These are phyloP conservation scores for Phellopilus nigrolimitatus DNA, from an alignment of 1,284 basidiomycete genomes.

Conservation along the genomic window DNA sequence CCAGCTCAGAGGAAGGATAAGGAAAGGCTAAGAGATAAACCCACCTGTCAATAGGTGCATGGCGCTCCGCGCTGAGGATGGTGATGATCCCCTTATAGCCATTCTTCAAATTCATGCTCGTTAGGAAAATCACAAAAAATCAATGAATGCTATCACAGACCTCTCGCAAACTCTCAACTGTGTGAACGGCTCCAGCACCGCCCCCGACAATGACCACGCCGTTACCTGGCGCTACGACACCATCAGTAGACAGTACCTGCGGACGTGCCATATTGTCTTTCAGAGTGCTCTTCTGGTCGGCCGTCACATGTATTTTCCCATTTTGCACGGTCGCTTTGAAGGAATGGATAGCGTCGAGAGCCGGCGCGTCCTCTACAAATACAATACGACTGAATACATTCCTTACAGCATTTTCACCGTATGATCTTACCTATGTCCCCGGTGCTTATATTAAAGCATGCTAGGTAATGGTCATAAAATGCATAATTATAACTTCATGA, in stretches of 20 bases:
- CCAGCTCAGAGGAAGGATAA: constrained; percentile 38
- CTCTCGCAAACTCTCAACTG: constrained; percentile 82
- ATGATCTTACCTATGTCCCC: constrained; percentile 61
- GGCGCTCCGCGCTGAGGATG: constrained; percentile 72
- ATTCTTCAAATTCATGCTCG: constrained; percentile 40
- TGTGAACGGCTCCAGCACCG: constrained; percentile 76
- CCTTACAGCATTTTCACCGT: too few relatives aligned
- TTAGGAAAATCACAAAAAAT: neutral
- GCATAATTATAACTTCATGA: neutral
- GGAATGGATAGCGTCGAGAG: constrained; percentile 77
- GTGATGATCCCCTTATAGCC: constrained; percentile 78
- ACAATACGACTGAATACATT: neutral
- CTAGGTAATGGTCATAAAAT: constrained; percentile 33
- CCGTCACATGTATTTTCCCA: constrained; percentile 80
- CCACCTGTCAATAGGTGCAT: constrained; percentile 85
- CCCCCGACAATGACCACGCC: constrained; percentile 87
- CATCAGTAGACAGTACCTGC: constrained; percentile 44
- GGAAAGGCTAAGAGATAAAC: constrained; percentile 14
- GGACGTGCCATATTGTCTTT: constrained; percentile 65
- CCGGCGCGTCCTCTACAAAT: constrained; percentile 80
- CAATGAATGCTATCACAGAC: constrained; percentile 42
- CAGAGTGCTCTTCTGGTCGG: constrained; percentile 61
- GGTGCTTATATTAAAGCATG: constrained; percentile 84
- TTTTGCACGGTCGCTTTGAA: constrained; percentile 72
- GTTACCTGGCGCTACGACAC: constrained; percentile 34